These are phyloP conservation scores for Rhynchosporium graminicola DNA, from an alignment of 2,329 filamentous ascomycete genomes.

Conservation along the genomic window DNA sequence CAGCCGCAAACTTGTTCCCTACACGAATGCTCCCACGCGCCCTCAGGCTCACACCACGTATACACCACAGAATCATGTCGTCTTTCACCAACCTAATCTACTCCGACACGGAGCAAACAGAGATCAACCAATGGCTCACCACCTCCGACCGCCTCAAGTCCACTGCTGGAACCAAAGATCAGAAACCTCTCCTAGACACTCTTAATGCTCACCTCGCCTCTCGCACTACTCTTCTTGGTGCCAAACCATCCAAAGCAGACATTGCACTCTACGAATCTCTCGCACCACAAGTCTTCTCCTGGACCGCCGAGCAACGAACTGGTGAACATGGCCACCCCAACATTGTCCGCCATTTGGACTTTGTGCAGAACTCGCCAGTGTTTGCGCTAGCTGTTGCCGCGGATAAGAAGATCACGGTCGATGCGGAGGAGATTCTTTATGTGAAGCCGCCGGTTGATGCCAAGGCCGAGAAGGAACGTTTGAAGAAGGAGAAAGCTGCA, in stretches of 20 bases:
- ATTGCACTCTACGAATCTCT: slow-evolving; percentile 79
- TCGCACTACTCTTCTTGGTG: slow-evolving; percentile 84
- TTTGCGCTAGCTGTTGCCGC: slow-evolving; percentile 69
- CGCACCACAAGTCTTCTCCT: slow-evolving; percentile 73
- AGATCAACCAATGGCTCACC: slow-evolving; percentile 87
- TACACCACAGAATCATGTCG: slow-evolving; percentile 59
- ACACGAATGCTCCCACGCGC: slow-evolving; percentile 35
- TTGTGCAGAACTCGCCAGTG: slow-evolving; percentile 86
- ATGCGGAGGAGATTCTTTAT: slow-evolving; percentile 78
- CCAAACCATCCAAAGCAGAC: slow-evolving; percentile 87
- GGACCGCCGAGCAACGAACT: slow-evolving; percentile 84
- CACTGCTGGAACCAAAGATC: slow-evolving; percentile 54
- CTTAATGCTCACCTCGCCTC: slow-evolving; percentile 87
- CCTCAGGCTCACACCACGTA: slow-evolving; percentile 42
- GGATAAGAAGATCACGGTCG: slow-evolving; percentile 74
- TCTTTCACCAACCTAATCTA: slow-evolving; percentile 69
- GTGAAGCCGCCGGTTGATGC: slow-evolving; percentile 86
- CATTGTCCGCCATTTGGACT: slow-evolving; percentile 88
- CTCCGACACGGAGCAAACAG: slow-evolving; percentile 75
- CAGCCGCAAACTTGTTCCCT: slow-evolving; percentile 38
- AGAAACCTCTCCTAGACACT: slow-evolving; percentile 67
- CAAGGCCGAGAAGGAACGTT: slow-evolving; percentile 93
- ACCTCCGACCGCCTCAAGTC: slow-evolving; percentile 70
- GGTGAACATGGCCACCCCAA: slow-evolving; percentile 88
- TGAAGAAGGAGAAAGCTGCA: slow-evolving; percentile 93